Evolutionary conservation across 2,329 filamentous ascomycete genomes (phyloP), one percentile per base, ranked within the genome.

Genomic region (Bipolaris bicolor): DNA sequence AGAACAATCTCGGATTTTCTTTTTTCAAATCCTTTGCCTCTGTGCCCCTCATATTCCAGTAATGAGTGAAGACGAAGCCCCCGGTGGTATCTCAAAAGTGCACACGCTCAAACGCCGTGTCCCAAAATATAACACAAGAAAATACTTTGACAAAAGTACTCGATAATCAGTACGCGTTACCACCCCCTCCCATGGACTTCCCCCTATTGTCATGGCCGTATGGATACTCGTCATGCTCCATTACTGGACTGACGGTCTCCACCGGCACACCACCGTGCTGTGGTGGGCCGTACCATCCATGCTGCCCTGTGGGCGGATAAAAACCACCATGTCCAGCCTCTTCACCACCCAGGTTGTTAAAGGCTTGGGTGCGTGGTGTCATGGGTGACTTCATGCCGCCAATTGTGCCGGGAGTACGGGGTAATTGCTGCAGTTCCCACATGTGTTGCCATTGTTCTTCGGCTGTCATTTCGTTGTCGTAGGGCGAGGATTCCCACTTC

Each of bases 391-490:
- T 72, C 62, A 73, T 64, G 1, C 62, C 71, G 6, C 63, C 65
- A 4, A 63, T 59, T 2, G 70, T 69, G 1, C 74, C 74, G 0
- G 75, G 74, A 3, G 73, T 77, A 6, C 72, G 61, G 1, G 74
- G 74, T 10, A 76, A 62, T 52, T 77, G 75, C 55, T 77, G 75
- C 48, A 77, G 67, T 44, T 77, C 75, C 75, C 75, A 77, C 72
- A 77, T 76, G 55, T 77, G 75, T 61, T 77, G 75, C 75, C 75
- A 77, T 58, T 76, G 74, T 40, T 76, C 66, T 34, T 77, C 72
- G 49, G 75, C 65, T 13, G 71, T 67, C 71, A 76, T 71, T 52
- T 72, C 69, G 57, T 70, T 64, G 60, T 68, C 58, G 51, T 63
- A 64, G 20, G 72, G 67, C 1, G 69, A 66, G 26, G 60, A 55